Conservation (phyloP, 495 filamentous ascomycete species). For the Durotheca rogersii region DNA sequence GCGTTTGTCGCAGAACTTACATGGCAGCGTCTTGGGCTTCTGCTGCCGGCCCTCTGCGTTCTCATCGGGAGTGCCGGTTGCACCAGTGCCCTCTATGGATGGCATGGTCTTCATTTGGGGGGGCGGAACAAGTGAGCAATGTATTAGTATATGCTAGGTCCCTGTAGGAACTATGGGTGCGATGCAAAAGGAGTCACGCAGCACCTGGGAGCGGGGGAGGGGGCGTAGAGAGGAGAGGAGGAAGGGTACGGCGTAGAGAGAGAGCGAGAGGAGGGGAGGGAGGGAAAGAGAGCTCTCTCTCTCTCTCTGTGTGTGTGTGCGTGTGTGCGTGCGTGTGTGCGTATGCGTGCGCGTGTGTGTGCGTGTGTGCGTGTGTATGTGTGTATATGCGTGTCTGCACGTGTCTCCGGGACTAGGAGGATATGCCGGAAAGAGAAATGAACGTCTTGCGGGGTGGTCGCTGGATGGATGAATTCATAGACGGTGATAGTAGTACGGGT, state of each 20-base stretch:
- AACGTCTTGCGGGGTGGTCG: conserved; percentile 36
- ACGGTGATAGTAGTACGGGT: conserved; percentile 34
- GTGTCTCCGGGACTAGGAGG: conserved; percentile 29
- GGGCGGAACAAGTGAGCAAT: conserved; percentile 26
- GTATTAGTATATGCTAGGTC: conserved; percentile 42
- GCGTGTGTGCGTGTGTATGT: no score
- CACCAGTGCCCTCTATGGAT: conserved; percentile 49
- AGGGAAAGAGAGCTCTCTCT: no score
- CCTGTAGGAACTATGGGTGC: conserved; percentile 39
- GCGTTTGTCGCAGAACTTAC: conserved; percentile 56
- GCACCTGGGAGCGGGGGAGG: conserved; percentile 36
- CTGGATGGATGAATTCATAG: conserved; percentile 42
- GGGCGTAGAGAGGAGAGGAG: conserved; percentile 5
- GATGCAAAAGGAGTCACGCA: conserved; percentile 42
- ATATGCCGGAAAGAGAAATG: conserved; percentile 42
- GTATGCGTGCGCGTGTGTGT: no score
- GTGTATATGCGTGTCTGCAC: no score
- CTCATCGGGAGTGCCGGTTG: conserved; percentile 45
- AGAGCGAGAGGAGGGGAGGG: no score
- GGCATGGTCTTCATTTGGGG: conserved; percentile 51
- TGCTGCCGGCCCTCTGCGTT: conserved; percentile 51
- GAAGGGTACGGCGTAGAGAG: conserved; percentile 32
- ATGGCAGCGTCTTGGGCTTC: conserved; percentile 56
- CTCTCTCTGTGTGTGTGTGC: no score
- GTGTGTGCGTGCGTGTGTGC: no score